These are phyloP conservation scores for Neopestalotiopsis clavispora DNA, from an alignment of 2,329 filamentous ascomycete genomes.

Conservation along the genomic window DNA sequence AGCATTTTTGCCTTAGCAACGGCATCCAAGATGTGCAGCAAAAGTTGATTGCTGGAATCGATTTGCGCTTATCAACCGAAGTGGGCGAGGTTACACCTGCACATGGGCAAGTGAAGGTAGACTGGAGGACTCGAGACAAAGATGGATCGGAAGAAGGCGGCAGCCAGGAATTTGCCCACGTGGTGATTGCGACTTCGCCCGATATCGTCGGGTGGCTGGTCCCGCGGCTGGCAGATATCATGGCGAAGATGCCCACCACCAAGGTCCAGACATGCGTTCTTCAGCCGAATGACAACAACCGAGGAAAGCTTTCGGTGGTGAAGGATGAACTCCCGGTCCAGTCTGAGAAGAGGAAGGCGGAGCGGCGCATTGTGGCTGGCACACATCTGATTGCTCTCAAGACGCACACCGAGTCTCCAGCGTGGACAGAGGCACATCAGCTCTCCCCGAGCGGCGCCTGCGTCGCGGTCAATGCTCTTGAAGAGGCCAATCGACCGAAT, in stretches of 20 bases:
- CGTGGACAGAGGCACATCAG: background rate
- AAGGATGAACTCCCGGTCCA: background rate
- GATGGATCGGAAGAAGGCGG: background rate
- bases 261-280: background rate
- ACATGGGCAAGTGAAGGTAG: constrained; percentile 33
- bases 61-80: constrained; percentile 44
- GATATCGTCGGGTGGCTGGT: background rate
- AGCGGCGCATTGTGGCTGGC: background rate
- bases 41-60: constrained; percentile 46
- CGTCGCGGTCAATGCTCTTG: background rate
- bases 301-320: background rate
- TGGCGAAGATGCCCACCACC: background rate
- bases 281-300: background rate
- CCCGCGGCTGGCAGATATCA: background rate
- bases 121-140: background rate
- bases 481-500: constrained; percentile 49
- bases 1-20: constrained; percentile 55
- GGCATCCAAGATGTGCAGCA: constrained; percentile 55
- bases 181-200: background rate
- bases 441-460: background rate
- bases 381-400: background rate
- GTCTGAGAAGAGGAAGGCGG: background rate
- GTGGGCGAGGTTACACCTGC: constrained; percentile 41
- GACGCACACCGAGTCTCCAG: background rate
- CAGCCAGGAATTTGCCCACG: background rate